Percentiles rank a stretch among this genome's conserved stretches.
Evolutionary conservation across 2,329 filamentous ascomycete genomes (phyloP).

Genomic region (Penicillium sp.): DNA sequence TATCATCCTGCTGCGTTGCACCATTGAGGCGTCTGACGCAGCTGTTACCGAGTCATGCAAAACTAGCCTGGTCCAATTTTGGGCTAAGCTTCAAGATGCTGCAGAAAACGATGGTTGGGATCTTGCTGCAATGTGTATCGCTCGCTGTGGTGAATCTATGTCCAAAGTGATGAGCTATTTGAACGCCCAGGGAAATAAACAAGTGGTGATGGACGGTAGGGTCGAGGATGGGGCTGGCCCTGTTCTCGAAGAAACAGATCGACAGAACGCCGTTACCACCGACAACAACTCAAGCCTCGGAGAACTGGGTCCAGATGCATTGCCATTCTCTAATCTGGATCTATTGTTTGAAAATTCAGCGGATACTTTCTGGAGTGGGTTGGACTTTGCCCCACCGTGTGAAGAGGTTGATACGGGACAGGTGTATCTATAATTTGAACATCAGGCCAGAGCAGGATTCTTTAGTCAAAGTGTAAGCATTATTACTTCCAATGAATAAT

Average conservation of each 20-base stretch:
- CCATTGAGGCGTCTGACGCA: neutral
- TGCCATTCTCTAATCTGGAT: neutral
- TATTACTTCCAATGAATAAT: too few relatives aligned
- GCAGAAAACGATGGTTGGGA: constrained; percentile 1
- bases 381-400: neutral
- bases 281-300: neutral
- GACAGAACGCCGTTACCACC: neutral
- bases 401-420: constrained; percentile 1
- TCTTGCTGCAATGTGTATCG: neutral
- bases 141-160: constrained; percentile 1
- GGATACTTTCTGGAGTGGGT: constrained; percentile 2
- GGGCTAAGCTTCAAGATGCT: constrained; percentile 2
- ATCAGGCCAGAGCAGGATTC: neutral
- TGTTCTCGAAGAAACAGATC: neutral
- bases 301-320: neutral
- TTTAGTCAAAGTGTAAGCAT: neutral
- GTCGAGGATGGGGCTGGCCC: neutral
- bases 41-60: neutral
- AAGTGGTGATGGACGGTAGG: neutral
- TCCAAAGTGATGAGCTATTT: neutral
- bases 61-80: neutral
- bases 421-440: neutral
- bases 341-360: constrained; percentile 1
- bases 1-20: constrained; percentile 2
- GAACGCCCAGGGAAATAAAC: neutral